A percentile compares a stretch with the other conserved stretches of the same genome.
phyloP scores from a whole-genome alignment of 768 basidiomycete genomes.

The Rhodotorula sphaerocarpa region DNA sequence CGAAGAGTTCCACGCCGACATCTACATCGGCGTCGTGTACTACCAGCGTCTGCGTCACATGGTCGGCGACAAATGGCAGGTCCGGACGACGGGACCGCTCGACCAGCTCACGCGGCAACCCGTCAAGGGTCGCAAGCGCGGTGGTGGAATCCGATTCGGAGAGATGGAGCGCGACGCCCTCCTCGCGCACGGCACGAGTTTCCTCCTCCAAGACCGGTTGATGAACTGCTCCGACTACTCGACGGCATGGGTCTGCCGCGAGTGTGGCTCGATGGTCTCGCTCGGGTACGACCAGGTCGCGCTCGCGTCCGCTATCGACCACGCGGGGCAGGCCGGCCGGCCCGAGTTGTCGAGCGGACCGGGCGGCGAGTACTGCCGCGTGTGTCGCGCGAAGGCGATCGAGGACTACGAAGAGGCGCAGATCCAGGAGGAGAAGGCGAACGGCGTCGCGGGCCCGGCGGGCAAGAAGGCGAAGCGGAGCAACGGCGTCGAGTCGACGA shows the following conservation, averaged over 20 bases:
- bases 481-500: conserved; percentile 55
- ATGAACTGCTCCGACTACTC: conserved; percentile 99
- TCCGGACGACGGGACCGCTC: conserved; percentile 93
- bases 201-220: conserved; percentile 91
- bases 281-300: conserved; percentile 86
- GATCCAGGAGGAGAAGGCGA: conserved; percentile 50
- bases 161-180: conserved; percentile 99
- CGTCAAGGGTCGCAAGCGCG: conserved; percentile 96
- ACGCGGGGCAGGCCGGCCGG: conserved; percentile 8
- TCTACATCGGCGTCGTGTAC: conserved; percentile 96
- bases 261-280: conserved; percentile 89
- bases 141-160: conserved; percentile 97
- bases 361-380: conserved; percentile 85
- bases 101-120: conserved; percentile 93
- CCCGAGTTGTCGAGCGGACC: conserved; percentile 53
- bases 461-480: conserved; percentile 51
- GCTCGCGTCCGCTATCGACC: conserved; percentile 48
- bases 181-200: conserved; percentile 96
- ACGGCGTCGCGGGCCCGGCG: conserved; percentile 29
- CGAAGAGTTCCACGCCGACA: conserved; percentile 95
- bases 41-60: conserved; percentile 98
- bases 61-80: conserved; percentile 99
- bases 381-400: conserved; percentile 70
- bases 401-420: conserved; percentile 57
- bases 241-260: conserved; percentile 96